These are phyloP conservation scores for Russula griseocarnosa DNA, from an alignment of 768 basidiomycete genomes.

Conservation along the genomic window DNA sequence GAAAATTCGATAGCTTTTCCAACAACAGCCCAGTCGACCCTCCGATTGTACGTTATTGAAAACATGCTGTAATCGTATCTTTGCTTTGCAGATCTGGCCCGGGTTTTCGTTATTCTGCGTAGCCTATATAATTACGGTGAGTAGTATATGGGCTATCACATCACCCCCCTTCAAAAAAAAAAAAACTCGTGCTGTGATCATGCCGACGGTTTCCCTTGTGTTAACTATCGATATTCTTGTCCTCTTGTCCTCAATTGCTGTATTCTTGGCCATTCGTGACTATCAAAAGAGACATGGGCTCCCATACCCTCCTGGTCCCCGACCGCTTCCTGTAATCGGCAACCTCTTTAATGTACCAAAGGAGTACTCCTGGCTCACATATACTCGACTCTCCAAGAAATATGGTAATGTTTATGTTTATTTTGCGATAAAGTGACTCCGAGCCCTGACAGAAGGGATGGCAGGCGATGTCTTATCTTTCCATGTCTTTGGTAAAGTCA, in stretches of 20 bases:
- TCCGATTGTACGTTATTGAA: no score
- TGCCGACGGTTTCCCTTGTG: not conserved
- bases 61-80: no score
- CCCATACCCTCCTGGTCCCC: slow-evolving; percentile 19
- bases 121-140: no score
- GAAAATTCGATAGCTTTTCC: no score
- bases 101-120: no score
- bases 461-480: slow-evolving; percentile 14
- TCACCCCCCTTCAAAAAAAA: not conserved
- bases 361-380: slow-evolving; percentile 8
- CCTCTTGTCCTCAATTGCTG: not conserved
- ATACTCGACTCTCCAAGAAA: not conserved
- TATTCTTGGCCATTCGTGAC: not conserved
- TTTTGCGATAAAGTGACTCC: not conserved
- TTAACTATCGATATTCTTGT: not conserved
- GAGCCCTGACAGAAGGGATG: not conserved
- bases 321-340: slow-evolving; percentile 11
- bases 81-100: no score
- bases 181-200: not conserved
- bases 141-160: no score
- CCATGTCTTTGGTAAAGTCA: slow-evolving; percentile 2
- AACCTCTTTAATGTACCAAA: slow-evolving; percentile 16
- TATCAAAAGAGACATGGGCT: not conserved
- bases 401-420: slow-evolving; percentile 1
- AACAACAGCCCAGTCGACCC: no score